Evolutionary conservation across 108 stramenopile genomes (phyloP).

Genomic region (Craspedostauros australis): DNA sequence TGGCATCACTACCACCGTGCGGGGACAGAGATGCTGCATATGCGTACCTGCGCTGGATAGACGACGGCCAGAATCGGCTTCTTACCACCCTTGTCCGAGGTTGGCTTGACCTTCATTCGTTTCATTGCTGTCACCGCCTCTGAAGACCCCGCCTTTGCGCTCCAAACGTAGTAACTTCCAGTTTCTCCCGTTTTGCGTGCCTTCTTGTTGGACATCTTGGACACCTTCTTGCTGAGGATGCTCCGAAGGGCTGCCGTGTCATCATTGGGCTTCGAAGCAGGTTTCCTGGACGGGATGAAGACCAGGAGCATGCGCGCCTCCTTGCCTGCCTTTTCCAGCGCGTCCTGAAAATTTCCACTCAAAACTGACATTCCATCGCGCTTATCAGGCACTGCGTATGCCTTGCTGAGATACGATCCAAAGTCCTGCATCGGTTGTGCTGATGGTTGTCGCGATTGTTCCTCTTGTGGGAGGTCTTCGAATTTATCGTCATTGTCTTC

Average conservation of each 20-base stretch:
- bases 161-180: constrained; percentile 66
- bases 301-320: constrained; percentile 66
- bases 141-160: constrained; percentile 45
- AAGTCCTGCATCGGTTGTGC: constrained; percentile 22
- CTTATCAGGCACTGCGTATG: constrained; percentile 20
- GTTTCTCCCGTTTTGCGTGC: constrained; percentile 39
- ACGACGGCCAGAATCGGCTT: constrained; percentile 53
- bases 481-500: background rate
- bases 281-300: constrained; percentile 54
- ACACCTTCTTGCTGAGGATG: constrained; percentile 45
- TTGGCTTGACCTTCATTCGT: constrained; percentile 49
- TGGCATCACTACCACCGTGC: too few relatives aligned
- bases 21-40: background rate
- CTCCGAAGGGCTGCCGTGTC: constrained; percentile 39
- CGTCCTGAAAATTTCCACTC: constrained; percentile 45
- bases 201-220: constrained; percentile 34
- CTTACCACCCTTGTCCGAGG: constrained; percentile 24
- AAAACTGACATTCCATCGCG: constrained; percentile 11
- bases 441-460: background rate
- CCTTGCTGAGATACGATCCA: constrained; percentile 21
- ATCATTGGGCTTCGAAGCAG: constrained; percentile 11
- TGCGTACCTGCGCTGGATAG: constrained; percentile 36
- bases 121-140: constrained; percentile 48
- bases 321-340: constrained; percentile 42
- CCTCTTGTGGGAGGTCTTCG: background rate